Evolutionary conservation across 2,329 filamentous ascomycete genomes (phyloP).

Genomic region (Pezizomycotina sp.): DNA sequence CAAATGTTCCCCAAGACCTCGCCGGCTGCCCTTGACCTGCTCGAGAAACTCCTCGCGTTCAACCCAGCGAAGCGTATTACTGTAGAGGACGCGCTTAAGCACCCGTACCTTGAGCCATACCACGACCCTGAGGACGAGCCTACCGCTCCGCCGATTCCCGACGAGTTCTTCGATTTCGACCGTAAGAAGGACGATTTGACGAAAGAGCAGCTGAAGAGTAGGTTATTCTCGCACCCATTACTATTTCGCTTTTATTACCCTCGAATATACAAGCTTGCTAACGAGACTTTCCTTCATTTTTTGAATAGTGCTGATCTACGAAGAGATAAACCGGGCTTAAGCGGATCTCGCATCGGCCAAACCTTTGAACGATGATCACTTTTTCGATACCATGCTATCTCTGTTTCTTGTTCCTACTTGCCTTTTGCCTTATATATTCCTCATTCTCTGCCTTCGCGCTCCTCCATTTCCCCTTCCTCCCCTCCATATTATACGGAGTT

Average conservation of each 20-base stretch:
- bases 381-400: too few relatives aligned
- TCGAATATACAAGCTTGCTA: conserved; percentile 24
- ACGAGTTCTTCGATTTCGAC: conserved; percentile 99
- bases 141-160: conserved; percentile 85
- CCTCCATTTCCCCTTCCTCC: too few relatives aligned
- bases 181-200: conserved; percentile 98
- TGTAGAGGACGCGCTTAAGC: conserved; percentile 90
- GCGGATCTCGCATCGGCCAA: too few relatives aligned
- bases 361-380: too few relatives aligned
- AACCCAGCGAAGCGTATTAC: conserved; percentile 98
- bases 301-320: conserved; percentile 60
- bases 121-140: conserved; percentile 98
- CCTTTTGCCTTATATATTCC: too few relatives aligned
- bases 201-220: conserved; percentile 94
- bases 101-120: conserved; percentile 96
- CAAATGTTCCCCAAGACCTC: conserved; percentile 98
- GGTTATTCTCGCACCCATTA: conserved; percentile 23
- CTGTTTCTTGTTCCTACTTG: too few relatives aligned
- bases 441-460: too few relatives aligned
- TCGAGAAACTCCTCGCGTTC: conserved; percentile 92
- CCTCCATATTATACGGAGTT: neutral
- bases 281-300: neutral
- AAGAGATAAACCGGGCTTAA: conserved; percentile 90
- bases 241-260: conserved; percentile 6
- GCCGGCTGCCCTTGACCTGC: conserved; percentile 79